Evolutionary conservation across 208 protist species (phyloP), one percentile per base, ranked within the genome.

Genomic region (Vickermania spadyakhi): DNA sequence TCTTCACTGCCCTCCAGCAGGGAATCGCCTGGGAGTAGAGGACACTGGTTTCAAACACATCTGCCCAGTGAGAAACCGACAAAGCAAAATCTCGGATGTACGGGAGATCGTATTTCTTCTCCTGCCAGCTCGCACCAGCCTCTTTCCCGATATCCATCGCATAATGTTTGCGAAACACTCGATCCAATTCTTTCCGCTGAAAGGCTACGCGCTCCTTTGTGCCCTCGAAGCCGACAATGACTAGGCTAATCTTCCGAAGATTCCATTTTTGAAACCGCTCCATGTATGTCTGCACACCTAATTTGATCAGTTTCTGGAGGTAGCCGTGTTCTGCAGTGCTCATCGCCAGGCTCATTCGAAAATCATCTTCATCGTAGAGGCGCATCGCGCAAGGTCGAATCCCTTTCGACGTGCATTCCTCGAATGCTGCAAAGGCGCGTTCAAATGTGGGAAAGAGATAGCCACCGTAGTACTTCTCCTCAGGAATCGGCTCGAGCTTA

Each of bases 21-120:
- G 69, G 72, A 59, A 96, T 86, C 28, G 87, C 85, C 50, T 92
- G 74, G 0, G 75, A 79, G 61, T 93, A 94, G 14, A 93, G 69
- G 52, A 93, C 85, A 64, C 82, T 92, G 60, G 91, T 96, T 71
- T 96, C 87, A 62, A 96, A 90, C 21, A 96, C 91, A 62, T 96
- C 91, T 13, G 87, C 85, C 88, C 91, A 96, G 63, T 86, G 81
- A 0, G 75, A 79, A 31, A 89, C 72, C 26, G 78, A 76, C 4
- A 96, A 74, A 2, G 81, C 78, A 56, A 96, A 92, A 67, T 96
- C 91, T 14, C 91, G 82, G 42, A 96, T 84, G 72, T 94, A 92
- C 14, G 91, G 91, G 52, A 94, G 75, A 68, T 96, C 91, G 74
- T 96, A 96, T 70, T 96, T 96, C 72, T 94, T 96, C 70, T 93